Conservation (phyloP, 2,329 filamentous ascomycete species). For the Thelonectria olida region DNA sequence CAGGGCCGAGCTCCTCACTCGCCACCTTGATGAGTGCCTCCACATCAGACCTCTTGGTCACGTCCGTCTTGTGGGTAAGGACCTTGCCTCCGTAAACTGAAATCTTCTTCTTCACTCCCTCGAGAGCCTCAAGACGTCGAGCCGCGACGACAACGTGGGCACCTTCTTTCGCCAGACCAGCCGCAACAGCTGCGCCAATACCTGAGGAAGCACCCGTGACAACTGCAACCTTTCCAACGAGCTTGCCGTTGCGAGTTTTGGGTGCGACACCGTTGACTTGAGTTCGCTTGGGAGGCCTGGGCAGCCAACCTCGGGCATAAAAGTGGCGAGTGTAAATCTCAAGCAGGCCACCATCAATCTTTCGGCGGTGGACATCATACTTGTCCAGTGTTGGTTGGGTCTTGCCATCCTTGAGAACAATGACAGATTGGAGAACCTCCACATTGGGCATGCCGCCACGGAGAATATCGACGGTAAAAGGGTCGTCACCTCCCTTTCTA, state of each 20-base stretch:
- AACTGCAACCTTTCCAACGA: slow-evolving; percentile 76
- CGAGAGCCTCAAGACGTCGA: slow-evolving; percentile 74
- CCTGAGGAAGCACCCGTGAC: slow-evolving; percentile 84
- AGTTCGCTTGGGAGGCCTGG: slow-evolving; percentile 65
- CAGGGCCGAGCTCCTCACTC: slow-evolving; percentile 70
- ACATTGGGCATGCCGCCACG: slow-evolving; percentile 82
- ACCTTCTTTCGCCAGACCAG: slow-evolving; percentile 74
- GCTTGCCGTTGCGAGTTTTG: slow-evolving; percentile 58
- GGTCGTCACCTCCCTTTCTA: slow-evolving; percentile 72
- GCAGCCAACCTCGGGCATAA: slow-evolving; percentile 81
- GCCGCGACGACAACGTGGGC: slow-evolving; percentile 78
- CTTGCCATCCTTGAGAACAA: slow-evolving; percentile 75
- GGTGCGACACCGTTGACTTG: slow-evolving; percentile 39
- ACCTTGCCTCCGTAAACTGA: slow-evolving; percentile 68
- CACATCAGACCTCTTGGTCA: slow-evolving; percentile 73
- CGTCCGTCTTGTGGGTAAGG: slow-evolving; percentile 75
- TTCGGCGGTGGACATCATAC: slow-evolving; percentile 68
- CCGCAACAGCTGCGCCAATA: slow-evolving; percentile 79
- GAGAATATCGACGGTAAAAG: slow-evolving; percentile 82
- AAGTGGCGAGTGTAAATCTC: slow-evolving; percentile 84
- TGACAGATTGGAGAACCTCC: slow-evolving; percentile 75
- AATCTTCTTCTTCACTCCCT: slow-evolving; percentile 71
- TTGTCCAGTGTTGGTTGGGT: slow-evolving; percentile 68
- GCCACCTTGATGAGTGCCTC: slow-evolving; percentile 70
- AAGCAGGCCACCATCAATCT: slow-evolving; percentile 74